phyloP scores from a whole-genome alignment of 2,329 filamentous ascomycete species.

The Fusarium anguioides region DNA sequence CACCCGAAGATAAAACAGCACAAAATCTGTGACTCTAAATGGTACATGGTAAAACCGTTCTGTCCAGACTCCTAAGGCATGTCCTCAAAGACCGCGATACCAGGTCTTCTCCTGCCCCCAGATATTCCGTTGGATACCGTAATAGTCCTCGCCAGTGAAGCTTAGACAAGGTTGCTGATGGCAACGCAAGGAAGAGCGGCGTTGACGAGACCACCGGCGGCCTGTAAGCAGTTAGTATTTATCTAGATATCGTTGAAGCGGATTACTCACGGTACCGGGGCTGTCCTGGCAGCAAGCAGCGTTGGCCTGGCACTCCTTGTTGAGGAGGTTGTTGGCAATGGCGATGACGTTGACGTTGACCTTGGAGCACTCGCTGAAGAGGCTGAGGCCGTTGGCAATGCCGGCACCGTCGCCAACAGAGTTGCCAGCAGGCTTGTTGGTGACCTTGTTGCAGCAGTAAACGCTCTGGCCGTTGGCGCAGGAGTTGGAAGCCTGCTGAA shows the following conservation, averaged over 20 bases:
- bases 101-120: neutral
- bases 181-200: slow-evolving; percentile 1
- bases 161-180: slow-evolving; percentile 4
- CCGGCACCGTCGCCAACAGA: neutral
- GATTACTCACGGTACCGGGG: neutral
- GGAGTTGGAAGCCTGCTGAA: neutral
- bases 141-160: neutral
- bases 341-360: neutral
- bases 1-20: neutral
- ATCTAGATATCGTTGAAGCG: fast-evolving
- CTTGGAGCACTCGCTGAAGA: slow-evolving; percentile 5
- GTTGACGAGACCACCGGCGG: neutral
- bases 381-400: neutral
- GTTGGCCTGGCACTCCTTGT: slow-evolving; percentile 1
- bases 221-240: neutral
- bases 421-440: neutral
- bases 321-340: neutral
- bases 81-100: neutral
- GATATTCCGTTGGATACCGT: neutral
- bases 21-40: neutral
- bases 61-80: neutral
- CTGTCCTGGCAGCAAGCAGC: slow-evolving; percentile 16
- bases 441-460: slow-evolving; percentile 5
- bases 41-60: neutral
- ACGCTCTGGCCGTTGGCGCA: slow-evolving; percentile 1